Base-by-base conservation (phyloP, 2,329 filamentous ascomycete genomes). In the Lachnellula occidentalis region DNA sequence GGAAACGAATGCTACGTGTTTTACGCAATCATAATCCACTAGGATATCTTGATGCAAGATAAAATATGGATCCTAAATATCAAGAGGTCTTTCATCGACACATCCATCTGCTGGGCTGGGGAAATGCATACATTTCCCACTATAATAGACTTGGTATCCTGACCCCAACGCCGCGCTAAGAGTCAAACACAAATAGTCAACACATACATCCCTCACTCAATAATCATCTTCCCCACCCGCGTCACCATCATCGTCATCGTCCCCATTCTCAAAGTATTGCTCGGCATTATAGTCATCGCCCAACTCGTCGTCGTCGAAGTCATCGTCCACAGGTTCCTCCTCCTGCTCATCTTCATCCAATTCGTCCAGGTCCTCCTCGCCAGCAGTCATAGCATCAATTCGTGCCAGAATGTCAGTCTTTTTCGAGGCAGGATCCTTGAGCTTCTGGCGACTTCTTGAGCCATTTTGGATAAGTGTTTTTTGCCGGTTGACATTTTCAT, bases 241-340 rank as follows among this genome's bases (percentile, higher is more conserved):
- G 39, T 73, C 80, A 45, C 74, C 78, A 54, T 80, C 74, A 49
- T 70, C 74, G 46, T 76, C 76, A 48, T 76, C 75, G 48, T 78
- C 82, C 6, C 82, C 82, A 52, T 75, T 79, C 58, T 81, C 78
- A 62, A 83, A 83, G 71, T 86, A 85, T 58, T 85, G 77, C 62
- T 86, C 82, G 1, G 79, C 82, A 61, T 85, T 80, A 62, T 86
- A 85, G 64, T 85, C 82, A 4, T 79, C 81, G 5, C 75, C 78
- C 69, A 78, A 76, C 36, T 82, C 81, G 45, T 83, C 80, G 22
- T 80, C 79, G 45, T 81, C 78, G 58, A 81, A 84, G 51, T 82
- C 78, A 54, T 81, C 78, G 51, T 83, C 81, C 6, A 77, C 53
- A 6, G 69, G 70, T 3, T 67, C 61, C 6, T 63, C n/a, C 71